Evolutionary conservation across 768 basidiomycete genomes (phyloP).

Genomic region (Gloeostereum incarnatum): DNA sequence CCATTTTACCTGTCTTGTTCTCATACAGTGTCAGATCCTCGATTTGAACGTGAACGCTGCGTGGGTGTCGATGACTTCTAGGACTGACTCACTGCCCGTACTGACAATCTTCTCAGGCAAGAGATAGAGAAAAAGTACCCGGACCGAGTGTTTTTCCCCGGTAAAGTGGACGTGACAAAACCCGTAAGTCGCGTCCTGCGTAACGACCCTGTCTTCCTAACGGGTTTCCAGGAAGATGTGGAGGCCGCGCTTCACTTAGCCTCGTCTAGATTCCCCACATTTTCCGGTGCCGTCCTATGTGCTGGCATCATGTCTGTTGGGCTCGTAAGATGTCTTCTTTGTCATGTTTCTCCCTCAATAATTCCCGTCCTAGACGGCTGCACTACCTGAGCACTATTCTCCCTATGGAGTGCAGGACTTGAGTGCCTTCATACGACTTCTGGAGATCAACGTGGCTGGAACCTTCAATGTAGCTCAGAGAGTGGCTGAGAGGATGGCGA

Average conservation of each 20-base stretch:
- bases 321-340: neutral
- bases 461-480: neutral
- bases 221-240: neutral
- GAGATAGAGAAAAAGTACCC: neutral
- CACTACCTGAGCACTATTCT: neutral
- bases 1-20: neutral
- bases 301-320: neutral
- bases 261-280: neutral
- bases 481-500: neutral
- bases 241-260: neutral
- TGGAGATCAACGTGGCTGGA: neutral
- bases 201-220: neutral
- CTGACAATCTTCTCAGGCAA: too few species aligned
- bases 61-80: neutral
- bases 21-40: neutral
- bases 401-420: neutral
- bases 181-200: neutral
- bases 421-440: neutral
- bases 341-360: neutral
- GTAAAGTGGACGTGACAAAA: neutral
- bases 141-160: neutral
- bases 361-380: neutral
- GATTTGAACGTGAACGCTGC: neutral
- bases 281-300: neutral
- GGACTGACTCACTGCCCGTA: neutral